Evolutionary conservation across 352 stramenopile species (phyloP).

Genomic region (Aphanomyces euteiches): DNA sequence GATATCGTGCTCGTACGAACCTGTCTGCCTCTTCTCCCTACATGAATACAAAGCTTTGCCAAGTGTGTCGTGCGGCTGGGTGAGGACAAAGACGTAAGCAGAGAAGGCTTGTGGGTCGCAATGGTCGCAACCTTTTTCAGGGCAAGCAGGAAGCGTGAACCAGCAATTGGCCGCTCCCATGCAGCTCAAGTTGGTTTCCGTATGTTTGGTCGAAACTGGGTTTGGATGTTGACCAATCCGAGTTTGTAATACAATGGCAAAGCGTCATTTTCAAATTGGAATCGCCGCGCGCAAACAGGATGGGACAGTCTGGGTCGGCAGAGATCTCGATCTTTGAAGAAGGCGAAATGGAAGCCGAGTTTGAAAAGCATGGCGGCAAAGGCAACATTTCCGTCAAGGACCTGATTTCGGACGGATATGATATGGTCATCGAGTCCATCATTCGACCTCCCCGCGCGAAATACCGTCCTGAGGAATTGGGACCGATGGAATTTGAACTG

Average conservation of each 20-base stretch:
- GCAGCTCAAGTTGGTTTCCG: not conserved
- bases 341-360: constrained; percentile 69
- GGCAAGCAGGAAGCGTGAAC: too few relatives aligned
- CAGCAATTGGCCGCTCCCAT: too few relatives aligned
- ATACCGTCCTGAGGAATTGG: constrained; percentile 54
- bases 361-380: constrained; percentile 55
- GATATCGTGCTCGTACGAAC: too few relatives aligned
- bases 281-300: constrained; percentile 26
- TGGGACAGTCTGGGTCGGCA: constrained; percentile 67
- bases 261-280: constrained; percentile 3
- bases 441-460: constrained; percentile 62
- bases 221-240: constrained; percentile 5
- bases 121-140: too few relatives aligned
- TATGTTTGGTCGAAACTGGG: not conserved
- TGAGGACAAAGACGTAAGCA: too few relatives aligned
- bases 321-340: constrained; percentile 82
- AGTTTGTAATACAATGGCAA: too few relatives aligned
- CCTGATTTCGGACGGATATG: constrained; percentile 66
- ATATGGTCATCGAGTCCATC: constrained; percentile 66
- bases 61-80: too few relatives aligned
- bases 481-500: constrained; percentile 46
- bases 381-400: constrained; percentile 72
- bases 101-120: too few relatives aligned
- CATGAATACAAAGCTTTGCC: too few relatives aligned
- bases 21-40: too few relatives aligned